Base-by-base conservation (phyloP, 345 rosid genomes). In the Euphorbia peplus region DNA sequence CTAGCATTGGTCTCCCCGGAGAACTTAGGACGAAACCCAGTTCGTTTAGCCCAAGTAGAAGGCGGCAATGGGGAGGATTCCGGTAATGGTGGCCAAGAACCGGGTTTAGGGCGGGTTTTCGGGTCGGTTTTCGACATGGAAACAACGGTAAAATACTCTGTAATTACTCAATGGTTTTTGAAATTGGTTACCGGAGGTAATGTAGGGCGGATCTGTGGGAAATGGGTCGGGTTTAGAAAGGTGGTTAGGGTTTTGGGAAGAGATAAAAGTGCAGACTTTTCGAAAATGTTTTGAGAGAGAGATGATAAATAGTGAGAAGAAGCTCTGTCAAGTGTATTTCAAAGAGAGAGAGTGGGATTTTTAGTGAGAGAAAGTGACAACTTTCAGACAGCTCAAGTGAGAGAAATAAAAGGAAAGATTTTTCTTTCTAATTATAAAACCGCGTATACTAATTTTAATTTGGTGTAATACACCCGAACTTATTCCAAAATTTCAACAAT, bases 1-100 rank as follows among this genome's bases (percentile, higher is more conserved):
- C 84, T 66, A 58, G 91, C 95, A 83, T 80, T 91, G 73, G 93
- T 60, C 83, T 91, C 97, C 28, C 98, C 98, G 64, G 98, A 93
- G 88, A 91, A 89, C 72, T 88, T 93, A 51, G 98, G 97, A 7
- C 88, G 92, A 69, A 93, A 93, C 5, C 97, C 97, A 41, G 96
- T 95, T 68, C 85, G 78, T 74, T 91, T 90, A 6, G 99, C 99
- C 99, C 99, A 95, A 0, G 99, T 78, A 68, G 99, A 81, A 3
- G 96, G 96, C 71, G 96, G 91, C 83, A 88, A 68, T 68, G 95
- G 75, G n/a, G 96, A 72, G 0, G 96, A 74, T 21, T 88, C 98
- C 7, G 96, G 91, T 56, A 81, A 67, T 1, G 96, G 93, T 0
- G 87, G 95, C 90, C 88, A 86, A 1, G 89, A 76, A 42, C 88